phyloP scores from a whole-genome alignment of 768 basidiomycete genomes.

The Trametes cinnabarina region DNA sequence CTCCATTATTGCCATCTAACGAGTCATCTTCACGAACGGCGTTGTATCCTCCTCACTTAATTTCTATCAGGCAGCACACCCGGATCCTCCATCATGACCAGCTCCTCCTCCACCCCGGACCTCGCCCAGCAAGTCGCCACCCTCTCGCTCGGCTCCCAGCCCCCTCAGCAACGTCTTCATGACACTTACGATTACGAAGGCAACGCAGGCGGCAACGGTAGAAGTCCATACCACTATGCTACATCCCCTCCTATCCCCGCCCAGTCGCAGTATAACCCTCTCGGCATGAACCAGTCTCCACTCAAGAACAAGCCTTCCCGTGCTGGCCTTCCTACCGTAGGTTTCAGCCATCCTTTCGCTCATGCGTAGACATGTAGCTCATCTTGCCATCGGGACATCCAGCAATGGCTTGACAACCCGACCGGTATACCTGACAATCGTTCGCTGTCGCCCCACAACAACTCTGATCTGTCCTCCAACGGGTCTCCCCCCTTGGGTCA shows the following conservation, averaged over 20 bases:
- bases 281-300: slow-evolving; percentile 64
- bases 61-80: slow-evolving; percentile 8
- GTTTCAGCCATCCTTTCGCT: slow-evolving; percentile 31
- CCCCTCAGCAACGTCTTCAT: slow-evolving; percentile 76
- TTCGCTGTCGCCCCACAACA: slow-evolving; percentile 81
- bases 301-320: slow-evolving; percentile 75
- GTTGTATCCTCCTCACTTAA: slow-evolving; percentile 19
- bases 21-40: slow-evolving; percentile 26
- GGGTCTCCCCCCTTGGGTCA: slow-evolving; percentile 63
- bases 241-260: slow-evolving; percentile 60
- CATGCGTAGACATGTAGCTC: slow-evolving; percentile 22
- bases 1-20: slow-evolving; percentile 23
- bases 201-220: slow-evolving; percentile 44
- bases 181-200: slow-evolving; percentile 84
- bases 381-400: slow-evolving; percentile 24
- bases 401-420: slow-evolving; percentile 87
- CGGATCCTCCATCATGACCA: slow-evolving; percentile 58
- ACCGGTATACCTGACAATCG: slow-evolving; percentile 58
- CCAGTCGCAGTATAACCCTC: slow-evolving; percentile 47
- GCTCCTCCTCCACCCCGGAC: slow-evolving; percentile 68
- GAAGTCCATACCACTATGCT: slow-evolving; percentile 69
- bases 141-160: slow-evolving; percentile 63
- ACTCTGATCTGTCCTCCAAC: slow-evolving; percentile 86
- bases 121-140: slow-evolving; percentile 48
- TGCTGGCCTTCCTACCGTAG: slow-evolving; percentile 69